Base-by-base conservation (phyloP, 2,329 filamentous ascomycete species). In the Aspergillus eucalypticola region DNA sequence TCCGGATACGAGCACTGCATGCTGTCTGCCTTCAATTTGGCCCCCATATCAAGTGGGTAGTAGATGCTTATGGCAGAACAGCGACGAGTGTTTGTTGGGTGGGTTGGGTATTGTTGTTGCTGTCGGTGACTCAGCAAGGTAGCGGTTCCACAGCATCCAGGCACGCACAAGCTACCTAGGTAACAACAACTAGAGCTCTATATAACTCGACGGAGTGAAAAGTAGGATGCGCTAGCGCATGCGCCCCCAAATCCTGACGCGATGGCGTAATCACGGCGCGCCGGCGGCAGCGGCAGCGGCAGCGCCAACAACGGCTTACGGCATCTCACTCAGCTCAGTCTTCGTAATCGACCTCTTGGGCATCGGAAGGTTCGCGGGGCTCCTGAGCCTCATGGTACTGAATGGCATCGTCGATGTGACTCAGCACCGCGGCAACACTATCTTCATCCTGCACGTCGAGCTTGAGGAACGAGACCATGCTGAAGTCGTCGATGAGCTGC, bases 391-490 rank as follows among this genome's bases (percentile, higher is more conserved):
- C 93, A 72, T 96, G 91, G 75, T 86, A 97, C 74, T 96, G 93
- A 66, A 96, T 95, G 27, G 91, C 90, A 77, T 97, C 92, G 74
- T 97, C 93, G 68, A 97, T 95, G 78, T 96, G 92, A 81, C 92
- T 96, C 67, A 97, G 77, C 25, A 96, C 89, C 1, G 84, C 88
- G 1, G 85, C 89, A 3, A 98, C 88, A 71, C 94, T 98, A 69
- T 98, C 92, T 78, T 98, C 94, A 69, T 96, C 88, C 66, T 95
- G 90, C 27, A 89, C 90, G 72, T 98, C 91, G 48, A 98, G 82
- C 79, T 93, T 91, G 59, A 97, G 82, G 73, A 96, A 99, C 51
- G 91, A 96, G 11, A 99, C 91, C 91, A 99, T 96, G 79, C 92
- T 96, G 79, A 97, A 99, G 76, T 92, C 95, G 75, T 98, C 95